A percentile compares a stretch with the other conserved stretches of the same genome.
Conservation (phyloP, 495 filamentous ascomycete species). For the Beverwykella pulmonaria region DNA sequence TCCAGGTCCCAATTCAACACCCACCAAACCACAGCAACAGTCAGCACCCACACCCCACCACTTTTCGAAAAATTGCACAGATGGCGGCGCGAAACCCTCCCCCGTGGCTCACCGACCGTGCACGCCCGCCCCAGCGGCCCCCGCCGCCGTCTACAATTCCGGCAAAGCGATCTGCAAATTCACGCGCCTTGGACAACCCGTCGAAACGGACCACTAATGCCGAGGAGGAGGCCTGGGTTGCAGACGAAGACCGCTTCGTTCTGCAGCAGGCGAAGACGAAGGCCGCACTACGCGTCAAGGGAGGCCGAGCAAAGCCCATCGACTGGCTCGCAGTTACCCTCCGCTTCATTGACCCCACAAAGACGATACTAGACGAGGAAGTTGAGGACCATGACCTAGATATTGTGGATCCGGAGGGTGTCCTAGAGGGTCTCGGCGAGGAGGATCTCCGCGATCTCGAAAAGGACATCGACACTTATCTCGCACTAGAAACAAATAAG, state of each 20-base stretch:
- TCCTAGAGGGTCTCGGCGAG: constrained; percentile 76
- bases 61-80: neutral
- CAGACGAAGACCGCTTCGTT: constrained; percentile 94
- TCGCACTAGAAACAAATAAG: constrained; percentile 73
- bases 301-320: constrained; percentile 87
- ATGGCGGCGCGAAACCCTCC: constrained; percentile 32
- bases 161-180: constrained; percentile 43
- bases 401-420: constrained; percentile 77
- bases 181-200: constrained; percentile 1
- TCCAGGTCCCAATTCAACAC: neutral
- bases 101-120: constrained; percentile 30
- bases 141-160: constrained; percentile 36
- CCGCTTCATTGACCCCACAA: constrained; percentile 80
- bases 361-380: constrained; percentile 75
- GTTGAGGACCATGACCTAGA: constrained; percentile 75
- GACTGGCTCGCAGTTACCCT: constrained; percentile 94
- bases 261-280: constrained; percentile 98
- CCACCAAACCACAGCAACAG: neutral
- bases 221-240: constrained; percentile 67
- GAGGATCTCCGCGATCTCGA: constrained; percentile 75
- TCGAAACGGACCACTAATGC: constrained; percentile 35
- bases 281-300: constrained; percentile 93
- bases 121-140: constrained; percentile 19
- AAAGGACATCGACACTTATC: constrained; percentile 83
- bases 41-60: neutral